Evolutionary conservation across 495 filamentous ascomycete species (phyloP), one percentile per base, ranked within the genome.

Genomic region (Xylaria venustula): DNA sequence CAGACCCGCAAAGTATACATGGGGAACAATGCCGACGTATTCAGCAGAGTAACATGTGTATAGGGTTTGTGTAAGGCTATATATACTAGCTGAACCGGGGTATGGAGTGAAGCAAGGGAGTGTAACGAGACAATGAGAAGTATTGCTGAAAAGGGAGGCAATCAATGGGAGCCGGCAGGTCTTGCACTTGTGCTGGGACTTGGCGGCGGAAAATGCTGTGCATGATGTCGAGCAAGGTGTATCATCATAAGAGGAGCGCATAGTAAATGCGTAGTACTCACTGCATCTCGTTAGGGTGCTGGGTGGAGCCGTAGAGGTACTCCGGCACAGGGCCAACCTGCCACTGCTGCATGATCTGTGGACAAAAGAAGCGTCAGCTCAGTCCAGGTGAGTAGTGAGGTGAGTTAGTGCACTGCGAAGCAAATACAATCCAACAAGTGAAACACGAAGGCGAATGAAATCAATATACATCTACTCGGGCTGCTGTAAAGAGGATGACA

Each of bases 271-370:
- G 54, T 44, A 72, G 76, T 80, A 81, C 79, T 79, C 67, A 81
- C 79, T 81, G 79, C 64, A 80, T 70, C 60, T 79, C 78, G 66
- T 74, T 77, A 51, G 76, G 64, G 65, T 78, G 75, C 71, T 71
- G 75, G 65, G 74, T 76, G 78, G 76, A 76, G 71, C 75, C 61
- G 67, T 66, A 73, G 48, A 80, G 57, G 73, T 80, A 79, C 69
- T 76, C 78, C 66, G 74, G 68, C 70, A 76, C 67, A 60, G 79
- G 74, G 61, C 75, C 60, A 67, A 81, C 77, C 69, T 77, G 79
- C 79, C 78, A 81, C 73, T 80, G 74, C 74, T 81, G 75, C 79
- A 81, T 81, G 70, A 64, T 77, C 76, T 78, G 68, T 63, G 67
- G 70, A 67, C 63, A 70, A 67, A 62, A 59, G 53, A 65, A 3